phyloP scores from a whole-genome alignment of 805 yeast genomes.

The Starmerella sirachaensis region DNA sequence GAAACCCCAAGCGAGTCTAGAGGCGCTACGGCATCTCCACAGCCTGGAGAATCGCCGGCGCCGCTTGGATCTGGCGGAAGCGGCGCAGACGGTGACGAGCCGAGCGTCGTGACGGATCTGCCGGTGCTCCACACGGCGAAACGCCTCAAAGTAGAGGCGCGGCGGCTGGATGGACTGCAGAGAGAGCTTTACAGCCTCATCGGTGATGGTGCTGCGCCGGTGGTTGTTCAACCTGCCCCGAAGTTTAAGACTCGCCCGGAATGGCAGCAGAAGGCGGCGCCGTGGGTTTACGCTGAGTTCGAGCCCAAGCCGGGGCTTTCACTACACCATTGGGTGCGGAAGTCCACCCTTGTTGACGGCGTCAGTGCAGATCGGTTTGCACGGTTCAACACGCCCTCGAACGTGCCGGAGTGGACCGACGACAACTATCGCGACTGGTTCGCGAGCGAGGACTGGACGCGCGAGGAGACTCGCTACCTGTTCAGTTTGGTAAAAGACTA shows the following conservation, averaged over 20 bases:
- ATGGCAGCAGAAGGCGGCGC: slow-evolving; percentile 51
- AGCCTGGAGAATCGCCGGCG: background rate
- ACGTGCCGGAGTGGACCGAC: slow-evolving; percentile 54
- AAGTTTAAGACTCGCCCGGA: slow-evolving; percentile 56
- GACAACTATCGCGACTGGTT: slow-evolving; percentile 48
- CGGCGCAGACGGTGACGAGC: no score
- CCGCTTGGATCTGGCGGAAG: no score
- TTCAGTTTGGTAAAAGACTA: slow-evolving; percentile 46
- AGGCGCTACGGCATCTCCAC: background rate
- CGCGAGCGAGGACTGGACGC: slow-evolving; percentile 50
- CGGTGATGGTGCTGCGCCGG: slow-evolving; percentile 88
- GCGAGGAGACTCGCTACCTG: slow-evolving; percentile 65
- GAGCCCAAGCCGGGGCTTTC: slow-evolving; percentile 39
- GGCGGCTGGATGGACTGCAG: slow-evolving; percentile 53
- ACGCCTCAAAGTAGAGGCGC: slow-evolving; percentile 26
- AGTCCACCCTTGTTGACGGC: slow-evolving; percentile 16
- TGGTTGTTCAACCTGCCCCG: slow-evolving; percentile 37
- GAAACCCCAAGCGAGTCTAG: background rate
- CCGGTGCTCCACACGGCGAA: slow-evolving; percentile 23
- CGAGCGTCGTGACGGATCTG: slow-evolving; percentile 14
- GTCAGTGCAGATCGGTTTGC: slow-evolving; percentile 52
- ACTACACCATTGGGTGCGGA: slow-evolving; percentile 74
- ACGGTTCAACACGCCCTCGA: slow-evolving; percentile 56
- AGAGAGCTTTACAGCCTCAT: slow-evolving; percentile 77
- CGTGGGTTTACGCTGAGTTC: slow-evolving; percentile 69